Evolutionary conservation across 768 basidiomycete genomes (phyloP), one percentile per base, ranked within the genome.

Genomic region (Lentinus tigrinus): DNA sequence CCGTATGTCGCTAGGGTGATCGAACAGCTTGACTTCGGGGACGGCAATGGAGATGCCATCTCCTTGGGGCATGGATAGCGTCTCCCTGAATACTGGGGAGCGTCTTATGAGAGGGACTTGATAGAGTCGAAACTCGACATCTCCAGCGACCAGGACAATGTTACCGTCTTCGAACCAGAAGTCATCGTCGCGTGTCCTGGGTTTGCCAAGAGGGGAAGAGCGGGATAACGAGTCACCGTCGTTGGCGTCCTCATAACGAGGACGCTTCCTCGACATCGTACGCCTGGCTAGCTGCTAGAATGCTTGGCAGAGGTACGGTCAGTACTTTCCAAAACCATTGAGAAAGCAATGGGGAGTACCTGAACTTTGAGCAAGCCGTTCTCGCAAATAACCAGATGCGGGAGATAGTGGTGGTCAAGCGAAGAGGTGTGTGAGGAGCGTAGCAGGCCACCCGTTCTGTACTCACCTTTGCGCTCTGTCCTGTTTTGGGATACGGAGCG

Each of bases 141-240:
- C 38, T 13, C 64, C 62, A 6, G 70, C 69, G 34, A 65, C 52
- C 14, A 73, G 46, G 16, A 70, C 62, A 19, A 72, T 52, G 14
- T 61, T 67, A 1, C 72, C 66, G 52, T 73, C 72, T 9, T 65
- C 58, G 24, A 68, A 66, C 70, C 70, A 73, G 31, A 71, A 50
- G 3, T 69, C 63, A 3, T 48, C 52, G 23, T 61, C 60, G 6
- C 36, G 51, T 8, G 16, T 19, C 21, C 21, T 19, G 24, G 21
- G n/a, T 6, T 23, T 13, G 23, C 9, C 21, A 23, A 21, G 3
- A 26, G 43, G 43, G 9, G 11, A 31, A 31, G 31, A 31, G 11
- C 31, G 7, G 11, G 31, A 6, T 7, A 7, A 6, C 31, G 31
- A 31, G 7, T 31, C 31, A 11, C 17, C 39, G 39, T 40, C 16